phyloP scores from a whole-genome alignment of 768 basidiomycete species.

The Serendipita sp. region DNA sequence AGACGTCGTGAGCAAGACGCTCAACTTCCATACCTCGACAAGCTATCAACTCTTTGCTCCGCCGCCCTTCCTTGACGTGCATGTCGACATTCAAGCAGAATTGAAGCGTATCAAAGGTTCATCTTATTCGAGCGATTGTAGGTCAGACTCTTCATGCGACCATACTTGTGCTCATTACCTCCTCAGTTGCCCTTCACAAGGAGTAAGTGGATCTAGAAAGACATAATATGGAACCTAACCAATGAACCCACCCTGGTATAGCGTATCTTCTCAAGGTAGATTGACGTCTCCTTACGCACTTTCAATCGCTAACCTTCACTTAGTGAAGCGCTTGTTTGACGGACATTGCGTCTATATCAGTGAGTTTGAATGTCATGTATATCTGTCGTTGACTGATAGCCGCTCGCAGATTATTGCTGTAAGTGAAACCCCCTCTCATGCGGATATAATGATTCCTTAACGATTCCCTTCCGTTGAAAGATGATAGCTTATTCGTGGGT shows the following conservation, averaged over 20 bases:
- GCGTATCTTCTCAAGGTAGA: neutral
- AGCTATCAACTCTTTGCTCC: conserved; percentile 45
- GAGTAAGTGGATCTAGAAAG: neutral
- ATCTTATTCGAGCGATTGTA: conserved; percentile 35
- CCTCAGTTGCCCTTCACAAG: conserved; percentile 4
- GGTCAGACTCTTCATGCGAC: conserved; percentile 14
- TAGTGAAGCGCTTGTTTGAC: conserved; percentile 3
- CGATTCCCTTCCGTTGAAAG: neutral
- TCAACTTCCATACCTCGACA: conserved; percentile 45
- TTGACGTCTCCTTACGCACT: neutral
- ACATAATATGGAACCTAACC: neutral
- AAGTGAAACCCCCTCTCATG: neutral
- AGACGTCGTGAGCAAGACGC: conserved; percentile 39
- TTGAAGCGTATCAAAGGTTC: conserved; percentile 30
- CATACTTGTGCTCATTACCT: neutral
- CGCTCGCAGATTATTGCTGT: conserved; percentile 8
- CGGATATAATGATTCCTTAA: neutral
- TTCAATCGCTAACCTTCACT: neutral
- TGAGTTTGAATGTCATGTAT: neutral
- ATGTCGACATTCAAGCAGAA: conserved; percentile 38
- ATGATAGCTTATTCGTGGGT: neutral
- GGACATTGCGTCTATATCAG: conserved; percentile 6
- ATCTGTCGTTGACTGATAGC: neutral
- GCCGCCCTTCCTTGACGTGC: conserved; percentile 38
- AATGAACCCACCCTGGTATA: neutral